Evolutionary conservation across 1,284 basidiomycete genomes (phyloP).

Genomic region (Trametes sp.): DNA sequence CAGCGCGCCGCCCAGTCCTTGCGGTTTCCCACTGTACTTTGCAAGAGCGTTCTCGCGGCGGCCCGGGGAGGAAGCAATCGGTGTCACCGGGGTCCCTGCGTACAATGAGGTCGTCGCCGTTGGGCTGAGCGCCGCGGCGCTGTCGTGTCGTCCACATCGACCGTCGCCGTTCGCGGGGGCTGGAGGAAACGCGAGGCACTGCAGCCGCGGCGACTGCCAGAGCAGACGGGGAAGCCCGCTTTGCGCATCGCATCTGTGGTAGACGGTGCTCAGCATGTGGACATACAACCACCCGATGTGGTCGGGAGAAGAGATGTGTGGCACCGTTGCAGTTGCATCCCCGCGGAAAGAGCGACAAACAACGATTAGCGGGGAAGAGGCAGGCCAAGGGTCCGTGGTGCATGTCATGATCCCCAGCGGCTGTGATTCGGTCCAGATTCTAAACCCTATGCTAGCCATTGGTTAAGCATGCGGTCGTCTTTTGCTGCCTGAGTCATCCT

Average conservation of each 20-base stretch:
- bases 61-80: not conserved
- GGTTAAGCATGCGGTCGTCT: too few relatives aligned
- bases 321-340: too few relatives aligned
- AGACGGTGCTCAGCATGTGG: not conserved
- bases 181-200: not conserved
- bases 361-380: not conserved
- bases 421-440: too few relatives aligned
- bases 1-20: not conserved
- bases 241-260: not conserved
- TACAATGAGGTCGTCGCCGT: not conserved
- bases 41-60: not conserved
- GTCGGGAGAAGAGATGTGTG: not conserved
- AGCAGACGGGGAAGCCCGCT: not conserved
- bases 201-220: not conserved
- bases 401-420: not conserved
- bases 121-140: not conserved
- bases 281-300: not conserved
- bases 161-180: too few relatives aligned
- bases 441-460: too few relatives aligned
- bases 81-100: not conserved
- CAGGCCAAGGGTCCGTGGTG: not conserved
- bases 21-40: not conserved
- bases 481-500: slow-evolving; percentile 9
- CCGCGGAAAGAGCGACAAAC: too few relatives aligned
- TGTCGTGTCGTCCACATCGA: not conserved